Percentiles rank a stretch among this genome's conserved stretches.
Conservation (phyloP, 805 yeast genomes). For the Zygotorulaspora sp. region DNA sequence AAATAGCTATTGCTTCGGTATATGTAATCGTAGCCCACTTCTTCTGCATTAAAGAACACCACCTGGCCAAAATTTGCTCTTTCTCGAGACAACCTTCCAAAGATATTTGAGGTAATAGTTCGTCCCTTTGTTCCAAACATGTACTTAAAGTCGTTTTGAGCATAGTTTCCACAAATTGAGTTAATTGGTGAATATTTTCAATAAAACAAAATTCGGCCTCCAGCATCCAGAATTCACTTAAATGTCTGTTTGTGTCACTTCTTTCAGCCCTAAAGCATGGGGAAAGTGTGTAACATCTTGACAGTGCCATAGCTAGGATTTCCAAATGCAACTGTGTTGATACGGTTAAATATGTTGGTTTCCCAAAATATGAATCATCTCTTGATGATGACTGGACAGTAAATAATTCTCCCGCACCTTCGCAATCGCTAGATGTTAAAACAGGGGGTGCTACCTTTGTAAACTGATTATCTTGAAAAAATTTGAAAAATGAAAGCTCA, state of each 20-base stretch:
- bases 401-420: constrained; percentile 95
- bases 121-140: constrained; percentile 28
- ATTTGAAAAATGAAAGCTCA: constrained; percentile 49
- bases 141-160: constrained; percentile 45
- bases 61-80: constrained; percentile 44
- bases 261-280: constrained; percentile 95
- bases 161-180: constrained; percentile 66
- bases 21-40: constrained; percentile 74
- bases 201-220: constrained; percentile 84
- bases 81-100: constrained; percentile 17
- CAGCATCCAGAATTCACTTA: constrained; percentile 96
- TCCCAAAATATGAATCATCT: constrained; percentile 51
- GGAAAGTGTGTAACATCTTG: constrained; percentile 79
- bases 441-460: constrained; percentile 81
- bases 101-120: constrained; percentile 15
- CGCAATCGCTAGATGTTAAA: constrained; percentile 87
- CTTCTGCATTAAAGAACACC: constrained; percentile 49
- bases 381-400: constrained; percentile 40
- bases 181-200: constrained; percentile 52
- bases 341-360: constrained; percentile 69
- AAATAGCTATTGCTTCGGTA: constrained; percentile 61
- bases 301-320: constrained; percentile 64
- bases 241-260: constrained; percentile 85
- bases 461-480: constrained; percentile 52
- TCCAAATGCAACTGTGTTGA: constrained; percentile 92